A percentile compares a stretch with the other conserved stretches of the same genome.
These are phyloP conservation scores for Leishmania martiniquensis DNA, from an alignment of 208 protist species.

Conservation along the genomic window DNA sequence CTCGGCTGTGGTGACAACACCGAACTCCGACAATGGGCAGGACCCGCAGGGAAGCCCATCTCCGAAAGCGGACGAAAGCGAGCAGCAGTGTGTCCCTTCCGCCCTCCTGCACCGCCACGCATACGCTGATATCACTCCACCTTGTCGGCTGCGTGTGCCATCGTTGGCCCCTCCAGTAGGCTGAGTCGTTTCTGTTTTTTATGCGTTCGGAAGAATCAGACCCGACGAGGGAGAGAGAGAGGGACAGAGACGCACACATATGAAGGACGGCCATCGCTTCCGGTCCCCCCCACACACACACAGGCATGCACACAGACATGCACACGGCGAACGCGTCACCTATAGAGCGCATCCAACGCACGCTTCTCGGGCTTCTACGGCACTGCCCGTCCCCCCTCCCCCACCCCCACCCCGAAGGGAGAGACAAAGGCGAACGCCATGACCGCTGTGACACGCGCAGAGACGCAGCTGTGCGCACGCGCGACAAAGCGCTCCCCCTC, in stretches of 20 bases:
- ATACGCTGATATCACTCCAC: neutral
- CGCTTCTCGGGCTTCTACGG: neutral
- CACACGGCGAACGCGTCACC: conserved; percentile 2
- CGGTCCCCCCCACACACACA: neutral
- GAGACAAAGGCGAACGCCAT: neutral
- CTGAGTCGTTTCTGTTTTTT: too few species aligned
- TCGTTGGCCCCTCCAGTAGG: too few species aligned
- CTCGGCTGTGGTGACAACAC: neutral
- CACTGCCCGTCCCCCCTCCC: too few species aligned
- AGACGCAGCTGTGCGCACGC: neutral
- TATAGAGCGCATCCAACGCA: neutral
- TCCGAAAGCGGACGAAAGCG: neutral
- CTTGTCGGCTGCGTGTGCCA: too few species aligned
- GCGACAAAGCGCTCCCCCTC: neutral
- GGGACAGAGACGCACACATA: neutral
- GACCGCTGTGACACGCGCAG: neutral
- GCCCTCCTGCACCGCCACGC: neutral
- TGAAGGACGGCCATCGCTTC: neutral
- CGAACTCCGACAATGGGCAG: neutral
- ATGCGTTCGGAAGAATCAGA: too few species aligned
- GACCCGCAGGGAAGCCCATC: neutral
- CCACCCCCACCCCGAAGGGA: neutral
- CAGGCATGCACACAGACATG: conserved; percentile 6
- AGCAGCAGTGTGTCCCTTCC: neutral
- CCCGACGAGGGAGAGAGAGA: too few species aligned